Evolutionary conservation across 148 eudicot species (phyloP).

Genomic region (Cornus suecica): DNA sequence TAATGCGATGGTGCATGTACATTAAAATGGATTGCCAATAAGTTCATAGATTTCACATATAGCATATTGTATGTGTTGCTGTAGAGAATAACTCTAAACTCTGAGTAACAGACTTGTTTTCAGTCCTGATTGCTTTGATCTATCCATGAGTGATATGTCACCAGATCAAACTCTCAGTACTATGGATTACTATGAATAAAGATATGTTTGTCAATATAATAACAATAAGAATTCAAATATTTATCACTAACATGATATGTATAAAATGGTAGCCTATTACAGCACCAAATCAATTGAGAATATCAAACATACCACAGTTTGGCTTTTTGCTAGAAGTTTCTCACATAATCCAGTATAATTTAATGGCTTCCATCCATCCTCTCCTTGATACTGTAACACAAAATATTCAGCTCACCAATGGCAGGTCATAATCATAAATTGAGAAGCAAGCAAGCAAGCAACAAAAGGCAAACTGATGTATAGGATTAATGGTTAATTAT

Average conservation of each 20-base stretch:
- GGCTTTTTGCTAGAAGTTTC: slow-evolving; percentile 88
- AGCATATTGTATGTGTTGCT: too few relatives aligned
- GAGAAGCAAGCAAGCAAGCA: slow-evolving; percentile 10
- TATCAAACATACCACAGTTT: slow-evolving; percentile 74
- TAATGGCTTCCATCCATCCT: slow-evolving; percentile 87
- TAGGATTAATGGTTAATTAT: not conserved
- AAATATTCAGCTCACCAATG: slow-evolving; percentile 1
- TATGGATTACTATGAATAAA: too few relatives aligned
- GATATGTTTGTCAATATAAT: not conserved
- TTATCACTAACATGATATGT: not conserved
- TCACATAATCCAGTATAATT: slow-evolving; percentile 93
- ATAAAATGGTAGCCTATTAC: not conserved
- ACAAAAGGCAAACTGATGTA: not conserved
- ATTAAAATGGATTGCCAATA: too few relatives aligned
- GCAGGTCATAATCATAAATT: not conserved
- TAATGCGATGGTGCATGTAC: too few relatives aligned
- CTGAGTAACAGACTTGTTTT: too few relatives aligned
- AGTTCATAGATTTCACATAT: too few relatives aligned
- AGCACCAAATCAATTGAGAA: not conserved
- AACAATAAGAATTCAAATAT: not conserved
- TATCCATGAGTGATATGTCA: too few relatives aligned
- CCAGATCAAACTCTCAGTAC: too few relatives aligned
- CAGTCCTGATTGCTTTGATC: too few relatives aligned
- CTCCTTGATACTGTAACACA: slow-evolving; percentile 80
- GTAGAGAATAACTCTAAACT: too few relatives aligned